Base-by-base conservation (phyloP, 2,329 filamentous ascomycete species). In the Ophiostoma tasmaniense region DNA sequence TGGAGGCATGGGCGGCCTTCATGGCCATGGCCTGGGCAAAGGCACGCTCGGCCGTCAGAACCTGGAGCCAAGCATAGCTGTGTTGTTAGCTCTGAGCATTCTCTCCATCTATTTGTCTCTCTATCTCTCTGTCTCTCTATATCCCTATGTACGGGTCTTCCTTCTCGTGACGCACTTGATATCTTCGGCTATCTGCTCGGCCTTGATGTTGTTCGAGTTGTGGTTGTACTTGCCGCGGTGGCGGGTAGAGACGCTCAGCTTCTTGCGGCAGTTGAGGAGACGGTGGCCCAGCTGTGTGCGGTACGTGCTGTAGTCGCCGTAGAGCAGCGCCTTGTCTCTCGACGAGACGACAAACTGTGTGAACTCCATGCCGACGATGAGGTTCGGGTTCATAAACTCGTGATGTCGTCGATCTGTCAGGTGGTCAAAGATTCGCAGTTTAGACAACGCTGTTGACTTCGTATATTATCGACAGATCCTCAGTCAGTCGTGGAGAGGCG, bases 21-120 rank as follows among this genome's bases (percentile, higher is more conserved):
- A 97, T 92, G 76, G 90, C 88, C 93, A 98, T 96, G 70, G 93
- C 94, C 78, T 97, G 90, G 50, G 95, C 94, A 92, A 93, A 98
- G 67, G 93, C 92, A 72, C 95, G 87, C 81, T 99, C 95, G 71
- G 93, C 89, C 52, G 88, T 91, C 75, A 97, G 87, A 69, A 99
- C 84, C 39, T 94, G 83, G n/a, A 97, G 83, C 73, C 90, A 84
- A 66, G 89, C 86, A 79, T 89, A 91, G 78, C 92, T 96, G 20
- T 8, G 20, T 68, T 71, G 52, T 72, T 68, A 50, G 61, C 13
- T 59, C 10, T 39, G 11, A 39, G 37, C 11, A n/a, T n/a, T n/a
- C n/a, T n/a, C n/a, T n/a, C 30, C 35, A n/a, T 64, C 35, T 37
- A 37, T 42, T 1, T 45, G 3, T 45, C 42, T 2, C 42, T 6